Evolutionary conservation across 192 early-diverging fungal species (phyloP), one percentile per base, ranked within the genome.

Genomic region (Mortierella claussenii): DNA sequence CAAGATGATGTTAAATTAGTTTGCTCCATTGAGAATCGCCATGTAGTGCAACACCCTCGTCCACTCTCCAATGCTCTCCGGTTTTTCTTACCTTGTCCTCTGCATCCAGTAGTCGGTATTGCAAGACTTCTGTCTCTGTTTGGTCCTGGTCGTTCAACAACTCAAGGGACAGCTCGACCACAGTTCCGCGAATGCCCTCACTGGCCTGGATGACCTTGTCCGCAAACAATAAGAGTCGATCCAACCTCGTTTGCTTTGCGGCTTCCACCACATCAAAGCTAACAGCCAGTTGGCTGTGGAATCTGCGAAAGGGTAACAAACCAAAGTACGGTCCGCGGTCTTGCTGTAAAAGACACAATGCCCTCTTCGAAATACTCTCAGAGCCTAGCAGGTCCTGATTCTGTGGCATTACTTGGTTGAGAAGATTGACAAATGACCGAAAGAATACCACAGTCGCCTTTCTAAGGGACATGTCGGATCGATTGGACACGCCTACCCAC

Each of bases 101-200:
- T 9, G 73, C 73, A 62, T 76, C 73, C 36, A 76, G 8, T 17
- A 76, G 28, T 11, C 54, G 50, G 58, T 66, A 76, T 24, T 62
- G 45, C 1, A 44, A 34, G n/a, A n/a, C 27, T 17, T 53, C 47
- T 12, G 42, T 53, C 15, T 46, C 52, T n/a, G 48, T 53, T 17
- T 46, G 40, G 44, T 52, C 52, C 11, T 44, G 45, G 11, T 60
- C 44, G 24, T 36, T 18, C 13, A 30, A 24, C 4, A 63, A 46
- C 7, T 59, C 63, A 6, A 75, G n/a, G 1, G 73, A 62, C 7
- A 76, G n/a, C 36, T 76, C 73, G 3, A 76, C 30, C 0, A 76
- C 57, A 8, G 73, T 76, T 6, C 73, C 73, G 4, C 73, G 63
- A 24, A 76, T 76, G 12, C 64, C 53, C 24, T 76, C 73, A 24